Evolutionary conservation across 2,329 filamentous ascomycete species (phyloP).

Genomic region (Akanthomyces uredinophilus): DNA sequence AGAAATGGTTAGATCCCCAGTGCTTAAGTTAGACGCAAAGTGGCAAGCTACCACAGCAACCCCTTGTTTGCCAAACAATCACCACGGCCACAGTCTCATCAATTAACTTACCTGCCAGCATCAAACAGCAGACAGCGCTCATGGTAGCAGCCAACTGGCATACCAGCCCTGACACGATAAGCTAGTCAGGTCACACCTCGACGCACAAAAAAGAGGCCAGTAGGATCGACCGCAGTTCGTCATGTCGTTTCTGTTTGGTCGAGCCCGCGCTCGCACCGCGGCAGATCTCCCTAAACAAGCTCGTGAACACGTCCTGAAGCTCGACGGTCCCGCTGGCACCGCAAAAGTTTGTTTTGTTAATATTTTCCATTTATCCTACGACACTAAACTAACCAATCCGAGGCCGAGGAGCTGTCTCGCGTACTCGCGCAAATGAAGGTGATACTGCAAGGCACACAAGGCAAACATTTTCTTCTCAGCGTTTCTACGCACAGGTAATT

Average conservation of each 20-base stretch:
- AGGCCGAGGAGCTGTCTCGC: conserved; percentile 85
- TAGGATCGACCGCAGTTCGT: background rate
- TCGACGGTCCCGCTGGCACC: conserved; percentile 44
- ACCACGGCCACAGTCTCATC: background rate
- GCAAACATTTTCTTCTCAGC: conserved; percentile 40
- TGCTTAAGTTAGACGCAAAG: too few species aligned
- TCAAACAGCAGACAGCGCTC: background rate
- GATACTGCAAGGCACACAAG: conserved; percentile 86
- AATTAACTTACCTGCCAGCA: background rate
- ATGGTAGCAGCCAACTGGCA: background rate
- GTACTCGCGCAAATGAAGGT: conserved; percentile 88
- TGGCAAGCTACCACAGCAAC: background rate
- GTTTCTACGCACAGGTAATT: background rate
- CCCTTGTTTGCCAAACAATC: conserved; percentile 5
- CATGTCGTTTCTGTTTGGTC: conserved; percentile 55
- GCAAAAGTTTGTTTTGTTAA: conserved; percentile 37
- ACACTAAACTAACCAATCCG: conserved; percentile 16
- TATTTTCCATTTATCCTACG: background rate
- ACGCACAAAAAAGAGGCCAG: background rate
- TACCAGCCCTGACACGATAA: background rate
- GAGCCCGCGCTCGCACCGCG: conserved; percentile 46
- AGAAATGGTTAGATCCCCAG: too few species aligned
- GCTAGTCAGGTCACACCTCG: background rate
- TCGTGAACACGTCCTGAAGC: conserved; percentile 47
- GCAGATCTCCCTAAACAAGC: conserved; percentile 53